These are phyloP conservation scores for Cutaneotrichosporon sp. DNA, from an alignment of 1,284 basidiomycete genomes.

Conservation along the genomic window DNA sequence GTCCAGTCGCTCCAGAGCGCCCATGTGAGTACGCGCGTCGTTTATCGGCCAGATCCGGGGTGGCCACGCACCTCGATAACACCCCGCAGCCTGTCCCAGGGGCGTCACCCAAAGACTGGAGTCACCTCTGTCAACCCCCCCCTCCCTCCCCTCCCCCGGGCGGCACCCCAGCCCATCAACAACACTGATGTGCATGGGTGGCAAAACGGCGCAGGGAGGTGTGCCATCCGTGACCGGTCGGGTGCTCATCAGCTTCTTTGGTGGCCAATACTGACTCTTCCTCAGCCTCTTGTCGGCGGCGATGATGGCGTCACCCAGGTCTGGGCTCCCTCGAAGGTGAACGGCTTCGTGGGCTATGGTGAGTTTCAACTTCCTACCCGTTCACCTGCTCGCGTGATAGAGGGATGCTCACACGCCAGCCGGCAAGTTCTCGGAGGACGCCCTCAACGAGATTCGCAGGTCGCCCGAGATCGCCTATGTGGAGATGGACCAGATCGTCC, in stretches of 20 bases:
- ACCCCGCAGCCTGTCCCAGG: neutral
- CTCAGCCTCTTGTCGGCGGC: slow-evolving; percentile 41
- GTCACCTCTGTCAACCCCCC: slow-evolving; percentile 1
- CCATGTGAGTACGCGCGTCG: slow-evolving; percentile 44
- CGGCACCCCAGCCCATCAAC: neutral
- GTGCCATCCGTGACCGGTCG: neutral
- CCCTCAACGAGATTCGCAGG: slow-evolving; percentile 74
- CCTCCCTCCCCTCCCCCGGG: no score
- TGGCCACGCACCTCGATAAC: neutral
- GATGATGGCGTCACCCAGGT: slow-evolving; percentile 49
- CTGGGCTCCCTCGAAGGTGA: slow-evolving; percentile 40
- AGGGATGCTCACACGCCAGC: slow-evolving; percentile 51
- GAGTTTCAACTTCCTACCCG: slow-evolving; percentile 21
- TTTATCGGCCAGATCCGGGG: slow-evolving; percentile 12
- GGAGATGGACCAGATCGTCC: slow-evolving; percentile 88
- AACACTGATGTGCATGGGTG: slow-evolving; percentile 1
- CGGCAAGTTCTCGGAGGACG: slow-evolving; percentile 73
- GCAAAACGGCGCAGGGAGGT: neutral
- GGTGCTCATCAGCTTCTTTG: neutral
- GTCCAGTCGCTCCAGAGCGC: slow-evolving; percentile 38
- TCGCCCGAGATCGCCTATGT: slow-evolving; percentile 91
- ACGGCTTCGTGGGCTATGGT: slow-evolving; percentile 49
- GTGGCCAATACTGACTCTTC: slow-evolving; percentile 9
- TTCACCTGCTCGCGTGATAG: neutral
- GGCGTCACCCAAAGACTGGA: neutral